These are phyloP conservation scores for Podaxis sp. DNA, from an alignment of 768 basidiomycete genomes.

Conservation along the genomic window DNA sequence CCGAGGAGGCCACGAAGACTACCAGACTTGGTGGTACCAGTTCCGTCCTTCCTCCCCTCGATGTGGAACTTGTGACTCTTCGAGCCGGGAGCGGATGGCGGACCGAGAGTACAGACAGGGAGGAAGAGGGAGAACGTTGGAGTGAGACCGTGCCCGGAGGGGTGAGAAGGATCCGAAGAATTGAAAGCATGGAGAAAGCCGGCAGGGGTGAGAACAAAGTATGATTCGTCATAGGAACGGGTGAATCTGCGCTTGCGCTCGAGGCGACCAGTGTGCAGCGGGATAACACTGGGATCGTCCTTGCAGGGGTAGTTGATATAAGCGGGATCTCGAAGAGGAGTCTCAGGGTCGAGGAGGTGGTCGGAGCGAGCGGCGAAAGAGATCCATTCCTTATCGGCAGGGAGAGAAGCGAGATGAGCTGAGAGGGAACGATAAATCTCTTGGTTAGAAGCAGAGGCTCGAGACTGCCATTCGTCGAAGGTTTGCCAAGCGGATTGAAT, in stretches of 20 bases:
- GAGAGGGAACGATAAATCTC: conserved; percentile 75
- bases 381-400: conserved; percentile 93
- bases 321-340: conserved; percentile 80
- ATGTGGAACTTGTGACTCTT: conserved; percentile 96
- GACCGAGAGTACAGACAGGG: conserved; percentile 93
- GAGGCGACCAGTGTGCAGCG: conserved; percentile 87
- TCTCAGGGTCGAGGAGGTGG: conserved; percentile 96
- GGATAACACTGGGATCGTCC: conserved; percentile 81
- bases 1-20: conserved; percentile 29
- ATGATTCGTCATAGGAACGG: conserved; percentile 79
- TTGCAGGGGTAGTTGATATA: conserved; percentile 85
- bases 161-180: conserved; percentile 65
- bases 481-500: conserved; percentile 98
- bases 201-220: conserved; percentile 91
- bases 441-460: conserved; percentile 72
- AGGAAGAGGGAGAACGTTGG: conserved; percentile 90
- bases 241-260: conserved; percentile 98
- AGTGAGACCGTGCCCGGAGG: conserved; percentile 36
- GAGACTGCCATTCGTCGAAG: conserved; percentile 90
- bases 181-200: conserved; percentile 95
- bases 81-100: conserved; percentile 68
- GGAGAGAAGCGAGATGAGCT: conserved; percentile 71
- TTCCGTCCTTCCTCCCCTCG: conserved; percentile 85
- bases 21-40: conserved; percentile 59
- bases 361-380: conserved; percentile 91